phyloP scores from a whole-genome alignment of 2,329 filamentous ascomycete genomes.

The Xylariaceae sp. region DNA sequence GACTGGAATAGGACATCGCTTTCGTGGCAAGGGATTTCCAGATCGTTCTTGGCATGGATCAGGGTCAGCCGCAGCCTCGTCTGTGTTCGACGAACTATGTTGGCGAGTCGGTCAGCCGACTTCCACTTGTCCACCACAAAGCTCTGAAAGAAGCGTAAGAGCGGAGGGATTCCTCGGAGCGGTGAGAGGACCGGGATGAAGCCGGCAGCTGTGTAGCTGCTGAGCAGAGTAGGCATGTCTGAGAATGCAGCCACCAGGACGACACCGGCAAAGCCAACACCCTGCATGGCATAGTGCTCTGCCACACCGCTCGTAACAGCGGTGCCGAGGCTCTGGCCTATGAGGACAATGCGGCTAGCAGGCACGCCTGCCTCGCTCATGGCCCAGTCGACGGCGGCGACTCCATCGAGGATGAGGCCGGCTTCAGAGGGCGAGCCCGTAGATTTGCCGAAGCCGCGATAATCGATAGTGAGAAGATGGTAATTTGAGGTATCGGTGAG shows the following conservation, averaged over 20 bases:
- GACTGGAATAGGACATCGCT: slow-evolving; percentile 56
- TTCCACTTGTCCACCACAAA: slow-evolving; percentile 77
- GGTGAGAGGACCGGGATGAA: slow-evolving; percentile 73
- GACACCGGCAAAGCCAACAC: slow-evolving; percentile 67
- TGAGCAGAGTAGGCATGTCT: slow-evolving; percentile 62
- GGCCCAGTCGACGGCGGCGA: slow-evolving; percentile 66
- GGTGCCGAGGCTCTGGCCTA: slow-evolving; percentile 85
- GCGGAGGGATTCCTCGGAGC: slow-evolving; percentile 56
- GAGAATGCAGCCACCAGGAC: slow-evolving; percentile 76
- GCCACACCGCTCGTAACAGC: slow-evolving; percentile 70
- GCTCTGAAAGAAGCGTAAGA: slow-evolving; percentile 53
- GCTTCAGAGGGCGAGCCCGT: slow-evolving; percentile 73
- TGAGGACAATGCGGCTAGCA: slow-evolving; percentile 64
- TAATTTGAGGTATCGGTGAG: slow-evolving; percentile 65
- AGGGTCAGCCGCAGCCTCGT: slow-evolving; percentile 58
- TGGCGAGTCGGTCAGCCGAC: slow-evolving; percentile 58
- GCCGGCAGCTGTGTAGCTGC: slow-evolving; percentile 73
- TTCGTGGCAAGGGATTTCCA: slow-evolving; percentile 71
- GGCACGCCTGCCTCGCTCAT: slow-evolving; percentile 57
- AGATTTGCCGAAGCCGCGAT: slow-evolving; percentile 78
- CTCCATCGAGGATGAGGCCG: slow-evolving; percentile 73
- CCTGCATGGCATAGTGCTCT: slow-evolving; percentile 56
- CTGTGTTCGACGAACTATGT: slow-evolving; percentile 44
- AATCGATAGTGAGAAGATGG: slow-evolving; percentile 84
- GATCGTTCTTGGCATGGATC: slow-evolving; percentile 74